Base-by-base conservation (phyloP, 495 filamentous ascomycete genomes). In the Xylaria curta region DNA sequence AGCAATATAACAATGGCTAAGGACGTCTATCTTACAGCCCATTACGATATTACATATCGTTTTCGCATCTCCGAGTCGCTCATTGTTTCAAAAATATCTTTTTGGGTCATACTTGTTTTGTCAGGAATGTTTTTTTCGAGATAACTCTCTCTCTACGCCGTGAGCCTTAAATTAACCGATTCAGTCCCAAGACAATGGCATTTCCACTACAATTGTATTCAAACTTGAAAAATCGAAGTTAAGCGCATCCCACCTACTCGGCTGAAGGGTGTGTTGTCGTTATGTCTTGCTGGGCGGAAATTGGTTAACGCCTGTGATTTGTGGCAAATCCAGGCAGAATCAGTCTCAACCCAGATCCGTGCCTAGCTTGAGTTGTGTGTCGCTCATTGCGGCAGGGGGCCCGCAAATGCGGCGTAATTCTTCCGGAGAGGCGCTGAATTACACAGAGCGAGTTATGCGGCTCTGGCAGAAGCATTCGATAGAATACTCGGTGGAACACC, bases 381-480 rank as follows among this genome's bases (percentile, higher is more conserved):
- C 7, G 17, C 31, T 13, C 68, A 71, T 53, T 63, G 72, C 3
- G 56, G 68, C 24, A 24, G 68, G 21, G 33, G 67, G 19, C 56
- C 63, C 44, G 31, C 47, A 3, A 51, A 31, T 19, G 21, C 64
- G 10, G n/a, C 38, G 8, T 59, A 49, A 0, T 64, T 64, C 63
- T 21, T 71, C 66, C 68, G 63, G 72, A 40, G 54, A 12, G 72
- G 72, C 17, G 21, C 19, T 13, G 72, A 74, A 15, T 44, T 74
- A 33, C 44, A 74, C 15, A 38, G 40, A 28, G 56, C 36, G 12
- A 21, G 33, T 8, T 9, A 28, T 19, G n/a, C 4, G 26, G 38
- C 42, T 33, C 40, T 74, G 13, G 26, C 58, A 26, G 28, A 31
- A 31, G 28, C 28, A 31, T 31, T 31, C 28, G 28, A 31, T 31